phyloP scores from a whole-genome alignment of 208 protist genomes.

The Acanthamoeba healyi region DNA sequence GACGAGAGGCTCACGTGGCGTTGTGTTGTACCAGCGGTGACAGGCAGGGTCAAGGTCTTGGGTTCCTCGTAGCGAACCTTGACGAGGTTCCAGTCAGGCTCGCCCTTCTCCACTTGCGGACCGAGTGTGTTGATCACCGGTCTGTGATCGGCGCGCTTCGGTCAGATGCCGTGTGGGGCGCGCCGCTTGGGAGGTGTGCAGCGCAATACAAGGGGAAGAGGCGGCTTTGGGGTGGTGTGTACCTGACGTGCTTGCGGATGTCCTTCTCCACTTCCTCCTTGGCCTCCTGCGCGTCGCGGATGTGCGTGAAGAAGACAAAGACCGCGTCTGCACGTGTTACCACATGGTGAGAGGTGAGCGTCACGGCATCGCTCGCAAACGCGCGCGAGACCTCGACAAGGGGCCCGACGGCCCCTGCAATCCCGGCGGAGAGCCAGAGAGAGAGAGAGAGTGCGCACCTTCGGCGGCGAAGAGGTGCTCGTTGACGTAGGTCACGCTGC shows the following conservation, averaged over 20 bases:
- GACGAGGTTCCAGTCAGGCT: conserved; percentile 43
- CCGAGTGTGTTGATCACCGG: conserved; percentile 48
- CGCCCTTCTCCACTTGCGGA: neutral
- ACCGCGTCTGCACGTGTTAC: conserved; percentile 21
- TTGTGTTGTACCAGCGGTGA: neutral
- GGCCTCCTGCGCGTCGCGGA: conserved; percentile 58
- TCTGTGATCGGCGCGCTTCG: too few relatives aligned
- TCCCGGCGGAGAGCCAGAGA: neutral
- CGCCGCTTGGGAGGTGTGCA: too few relatives aligned
- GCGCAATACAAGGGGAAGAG: neutral
- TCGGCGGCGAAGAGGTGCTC: conserved; percentile 57
- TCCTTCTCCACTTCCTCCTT: conserved; percentile 69
- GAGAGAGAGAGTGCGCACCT: neutral
- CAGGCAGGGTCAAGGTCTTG: conserved; percentile 53
- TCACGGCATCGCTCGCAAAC: too few relatives aligned
- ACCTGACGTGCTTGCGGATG: neutral
- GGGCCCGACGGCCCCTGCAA: too few relatives aligned
- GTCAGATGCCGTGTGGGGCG: too few relatives aligned
- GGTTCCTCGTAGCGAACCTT: conserved; percentile 62
- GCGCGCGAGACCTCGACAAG: too few relatives aligned
- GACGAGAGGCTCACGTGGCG: too few relatives aligned
- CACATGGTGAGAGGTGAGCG: too few relatives aligned
- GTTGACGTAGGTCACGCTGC: conserved; percentile 69
- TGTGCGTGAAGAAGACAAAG: conserved; percentile 57
- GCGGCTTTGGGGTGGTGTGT: too few relatives aligned